Evolutionary conservation across 331 rosid genomes (phyloP).

Genomic region (Ulmus americana): DNA sequence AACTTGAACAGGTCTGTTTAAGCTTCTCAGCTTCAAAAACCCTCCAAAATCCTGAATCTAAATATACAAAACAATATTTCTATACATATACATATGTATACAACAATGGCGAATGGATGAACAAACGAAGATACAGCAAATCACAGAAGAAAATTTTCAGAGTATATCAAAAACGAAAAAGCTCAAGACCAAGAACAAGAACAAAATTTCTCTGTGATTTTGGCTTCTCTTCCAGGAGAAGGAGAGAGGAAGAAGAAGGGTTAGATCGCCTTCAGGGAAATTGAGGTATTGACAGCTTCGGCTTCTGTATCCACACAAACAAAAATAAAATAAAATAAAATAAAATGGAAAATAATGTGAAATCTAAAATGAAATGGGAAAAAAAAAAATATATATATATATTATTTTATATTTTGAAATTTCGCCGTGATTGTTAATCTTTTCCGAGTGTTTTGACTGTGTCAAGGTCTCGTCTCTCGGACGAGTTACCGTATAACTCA

Average conservation of each 20-base stretch:
- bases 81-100: constrained; percentile 2
- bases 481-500: background rate
- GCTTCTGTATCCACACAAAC: constrained; percentile 60
- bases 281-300: constrained; percentile 27
- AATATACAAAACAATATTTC: constrained; percentile 25
- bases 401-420: background rate
- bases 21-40: constrained; percentile 26
- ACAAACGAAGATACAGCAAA: background rate
- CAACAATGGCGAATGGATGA: constrained; percentile 29
- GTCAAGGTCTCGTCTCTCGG: no score
- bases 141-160: constrained; percentile 7
- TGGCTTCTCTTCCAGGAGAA: background rate
- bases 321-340: background rate
- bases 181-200: background rate
- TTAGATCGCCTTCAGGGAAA: constrained; percentile 19
- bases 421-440: background rate
- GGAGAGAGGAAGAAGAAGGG: constrained; percentile 1
- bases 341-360: background rate
- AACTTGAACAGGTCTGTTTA: constrained; percentile 1
- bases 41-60: constrained; percentile 32
- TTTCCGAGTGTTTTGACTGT: background rate
- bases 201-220: background rate
- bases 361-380: background rate
- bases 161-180: background rate
- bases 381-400: background rate